Percentiles rank a stretch among this genome's conserved stretches.
Evolutionary conservation across 768 basidiomycete species (phyloP).

Genomic region (Plicaturopsis crispa): DNA sequence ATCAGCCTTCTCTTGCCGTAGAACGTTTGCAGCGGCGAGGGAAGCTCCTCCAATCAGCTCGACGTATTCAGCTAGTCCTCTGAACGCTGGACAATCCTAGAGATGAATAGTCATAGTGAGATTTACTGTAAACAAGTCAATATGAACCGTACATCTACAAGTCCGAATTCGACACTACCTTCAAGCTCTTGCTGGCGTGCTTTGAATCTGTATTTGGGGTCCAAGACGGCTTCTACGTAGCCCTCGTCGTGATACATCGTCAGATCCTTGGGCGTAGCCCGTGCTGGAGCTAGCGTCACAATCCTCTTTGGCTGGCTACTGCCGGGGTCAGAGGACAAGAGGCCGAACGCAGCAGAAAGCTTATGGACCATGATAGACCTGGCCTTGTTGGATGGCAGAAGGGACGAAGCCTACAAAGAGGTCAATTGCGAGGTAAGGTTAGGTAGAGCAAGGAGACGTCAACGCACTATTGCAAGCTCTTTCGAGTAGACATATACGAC

Average conservation of each 20-base stretch:
- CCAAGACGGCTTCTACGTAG: constrained; percentile 56
- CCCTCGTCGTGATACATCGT: constrained; percentile 61
- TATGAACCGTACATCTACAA: constrained; percentile 44
- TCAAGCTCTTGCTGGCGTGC: constrained; percentile 7
- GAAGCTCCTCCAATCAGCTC: constrained; percentile 69
- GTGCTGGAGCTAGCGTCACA: constrained; percentile 45
- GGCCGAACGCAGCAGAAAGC: constrained; percentile 43
- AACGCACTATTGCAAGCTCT: too few species aligned
- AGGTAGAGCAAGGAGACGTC: too few species aligned
- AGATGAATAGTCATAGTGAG: constrained; percentile 1
- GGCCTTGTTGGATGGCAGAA: constrained; percentile 63
- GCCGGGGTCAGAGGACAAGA: constrained; percentile 29
- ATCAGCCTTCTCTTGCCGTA: constrained; percentile 44
- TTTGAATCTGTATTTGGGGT: constrained; percentile 20
- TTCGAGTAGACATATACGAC: too few species aligned
- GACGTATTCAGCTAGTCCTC: constrained; percentile 61
- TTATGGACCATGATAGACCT: constrained; percentile 63
- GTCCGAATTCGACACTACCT: constrained; percentile 37
- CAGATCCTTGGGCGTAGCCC: constrained; percentile 53
- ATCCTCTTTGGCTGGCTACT: constrained; percentile 13
- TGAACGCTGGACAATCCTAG: constrained; percentile 82
- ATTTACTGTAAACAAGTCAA: not conserved
- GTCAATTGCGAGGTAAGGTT: too few species aligned
- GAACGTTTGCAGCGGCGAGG: constrained; percentile 59
- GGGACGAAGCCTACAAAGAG: constrained; percentile 44